Conservation (phyloP, 352 stramenopile species). For the Peronospora tabacina region DNA sequence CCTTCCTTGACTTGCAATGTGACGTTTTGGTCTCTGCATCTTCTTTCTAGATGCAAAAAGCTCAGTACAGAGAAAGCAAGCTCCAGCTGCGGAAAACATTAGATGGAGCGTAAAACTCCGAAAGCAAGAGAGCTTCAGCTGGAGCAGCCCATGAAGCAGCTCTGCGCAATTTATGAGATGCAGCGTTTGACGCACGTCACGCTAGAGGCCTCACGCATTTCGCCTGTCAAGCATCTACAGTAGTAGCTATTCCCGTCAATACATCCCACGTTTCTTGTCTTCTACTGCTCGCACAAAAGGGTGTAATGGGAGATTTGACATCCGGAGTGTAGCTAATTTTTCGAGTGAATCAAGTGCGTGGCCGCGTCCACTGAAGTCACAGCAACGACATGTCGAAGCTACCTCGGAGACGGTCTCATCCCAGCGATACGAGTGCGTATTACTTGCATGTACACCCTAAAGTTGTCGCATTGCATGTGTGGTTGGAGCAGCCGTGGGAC, state of each 20-base stretch:
- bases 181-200: conserved; percentile 7
- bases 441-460: no score
- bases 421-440: no score
- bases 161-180: not conserved
- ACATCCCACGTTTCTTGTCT: no score
- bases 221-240: not conserved
- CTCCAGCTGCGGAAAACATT: not conserved
- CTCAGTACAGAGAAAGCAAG: conserved; percentile 15
- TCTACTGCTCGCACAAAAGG: no score
- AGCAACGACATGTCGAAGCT: no score
- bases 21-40: conserved; percentile 18
- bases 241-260: not conserved
- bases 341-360: no score
- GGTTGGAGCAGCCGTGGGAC: no score
- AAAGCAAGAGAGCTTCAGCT: not conserved
- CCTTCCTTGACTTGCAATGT: conserved; percentile 14
- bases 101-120: not conserved
- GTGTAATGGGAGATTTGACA: not conserved
- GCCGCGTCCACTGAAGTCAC: no score
- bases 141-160: conserved; percentile 2
- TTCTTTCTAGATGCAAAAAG: conserved; percentile 16
- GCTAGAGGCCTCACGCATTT: conserved; percentile 1
- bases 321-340: not conserved
- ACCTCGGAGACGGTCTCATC: no score
- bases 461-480: no score